Evolutionary conservation across 1,139 yeast genomes (phyloP), one percentile per base, ranked within the genome.

Genomic region (Candida mesenterica): DNA sequence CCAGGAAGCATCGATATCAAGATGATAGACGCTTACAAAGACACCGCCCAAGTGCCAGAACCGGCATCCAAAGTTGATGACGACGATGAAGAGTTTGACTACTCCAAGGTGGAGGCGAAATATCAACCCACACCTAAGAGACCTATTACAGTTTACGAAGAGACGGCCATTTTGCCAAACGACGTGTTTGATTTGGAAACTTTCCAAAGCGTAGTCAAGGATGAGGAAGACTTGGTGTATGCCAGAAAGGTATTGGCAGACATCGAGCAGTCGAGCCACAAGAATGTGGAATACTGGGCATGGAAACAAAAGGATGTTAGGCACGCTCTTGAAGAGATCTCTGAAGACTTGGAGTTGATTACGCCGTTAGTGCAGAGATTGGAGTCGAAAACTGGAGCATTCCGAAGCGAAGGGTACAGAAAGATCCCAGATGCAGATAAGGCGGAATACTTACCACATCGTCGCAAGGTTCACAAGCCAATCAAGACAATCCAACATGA

Each of bases 351-450:
- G 14, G 68, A 60, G 26, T 47, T 56, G 12, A 57, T 60, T 31
- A 62, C 55, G 19, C 53, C 57, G 19, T 61, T 62, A 50, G 68
- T 59, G 36, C 44, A 50, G 14, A 57, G 61, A 12, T 63, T 77
- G 31, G 72, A 67, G 34, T 77, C 75, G 30, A 33, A 46, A 0
- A 64, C 82, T 0, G 89, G 89, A 1, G 70, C 88, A 1, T 84
- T 86, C 52, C 75, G 79, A 50, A 79, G 90, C 31, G 79, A 82
- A 40, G 96, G 96, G 0, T 87, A 82, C 54, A 63, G 64, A 35
- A 85, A 84, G 55, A 80, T 88, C 27, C 75, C 83, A 0, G 96
- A 88, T 46, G 70, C 77, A 0, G 75, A 80, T 35, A 90, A 90
- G 55, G 66, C 77, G 8, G 84, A 77, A 40, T 90, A 88, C 50